Conservation (phyloP, 208 protist genomes). For the Endotrypanum monterogeii region DNA sequence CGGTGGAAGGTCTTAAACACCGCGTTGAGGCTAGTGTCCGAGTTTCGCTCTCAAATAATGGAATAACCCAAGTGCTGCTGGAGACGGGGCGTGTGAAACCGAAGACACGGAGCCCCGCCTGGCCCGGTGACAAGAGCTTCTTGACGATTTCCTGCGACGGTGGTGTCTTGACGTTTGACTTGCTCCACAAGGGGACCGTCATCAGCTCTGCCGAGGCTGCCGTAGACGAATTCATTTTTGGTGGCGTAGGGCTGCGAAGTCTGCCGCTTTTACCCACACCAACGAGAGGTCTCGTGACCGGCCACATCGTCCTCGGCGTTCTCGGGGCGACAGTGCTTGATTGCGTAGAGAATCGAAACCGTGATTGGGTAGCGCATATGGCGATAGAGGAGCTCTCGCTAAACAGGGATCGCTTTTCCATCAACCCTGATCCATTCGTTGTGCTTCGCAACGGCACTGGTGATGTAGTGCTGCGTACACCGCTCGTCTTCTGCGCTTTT, state of each 20-base stretch:
- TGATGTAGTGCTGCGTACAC: slow-evolving; percentile 58
- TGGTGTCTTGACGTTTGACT: slow-evolving; percentile 66
- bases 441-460: slow-evolving; percentile 57
- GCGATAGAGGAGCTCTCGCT: slow-evolving; percentile 60
- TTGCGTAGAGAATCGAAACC: slow-evolving; percentile 29
- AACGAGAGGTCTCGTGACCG: slow-evolving; percentile 55
- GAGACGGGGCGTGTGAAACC: slow-evolving; percentile 54
- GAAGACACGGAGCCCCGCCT: slow-evolving; percentile 78
- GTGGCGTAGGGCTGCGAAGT: slow-evolving; percentile 57
- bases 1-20: slow-evolving; percentile 72
- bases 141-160: slow-evolving; percentile 52
- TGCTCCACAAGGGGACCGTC: slow-evolving; percentile 70
- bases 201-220: slow-evolving; percentile 61
- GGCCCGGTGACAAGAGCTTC: slow-evolving; percentile 59
- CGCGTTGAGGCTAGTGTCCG: slow-evolving; percentile 74
- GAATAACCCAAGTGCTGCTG: slow-evolving; percentile 39
- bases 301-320: slow-evolving; percentile 59
- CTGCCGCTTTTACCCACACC: slow-evolving; percentile 59
- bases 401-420: slow-evolving; percentile 30
- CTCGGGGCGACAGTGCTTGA: slow-evolving; percentile 42
- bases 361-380: slow-evolving; percentile 54
- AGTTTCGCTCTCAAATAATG: slow-evolving; percentile 51
- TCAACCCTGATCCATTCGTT: slow-evolving; percentile 80
- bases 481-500: slow-evolving; percentile 53
- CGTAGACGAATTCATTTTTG: slow-evolving; percentile 83